phyloP scores from a whole-genome alignment of 495 filamentous ascomycete species.

The Polyplosphaeria fusca region DNA sequence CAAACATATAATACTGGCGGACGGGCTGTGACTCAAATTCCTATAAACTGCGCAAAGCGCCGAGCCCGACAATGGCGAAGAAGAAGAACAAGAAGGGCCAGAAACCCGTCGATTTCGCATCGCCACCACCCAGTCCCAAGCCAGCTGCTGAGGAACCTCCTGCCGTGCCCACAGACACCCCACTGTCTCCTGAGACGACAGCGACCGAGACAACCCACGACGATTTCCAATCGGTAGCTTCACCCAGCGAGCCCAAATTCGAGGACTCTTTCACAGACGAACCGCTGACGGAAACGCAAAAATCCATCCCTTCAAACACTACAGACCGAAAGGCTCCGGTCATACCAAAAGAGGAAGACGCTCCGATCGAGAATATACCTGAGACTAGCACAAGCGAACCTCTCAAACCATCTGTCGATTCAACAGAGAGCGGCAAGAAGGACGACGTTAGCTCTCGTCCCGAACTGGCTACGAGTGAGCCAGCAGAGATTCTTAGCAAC shows the following conservation, averaged over 20 bases:
- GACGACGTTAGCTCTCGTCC: background rate
- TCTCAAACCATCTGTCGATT: too few relatives aligned
- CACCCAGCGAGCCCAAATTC: background rate
- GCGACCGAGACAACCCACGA: slow-evolving; percentile 13
- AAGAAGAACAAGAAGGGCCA: slow-evolving; percentile 24
- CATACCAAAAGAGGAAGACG: too few relatives aligned
- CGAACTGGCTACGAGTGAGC: background rate
- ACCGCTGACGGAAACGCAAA: background rate
- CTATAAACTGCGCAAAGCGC: slow-evolving; percentile 22
- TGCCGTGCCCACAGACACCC: slow-evolving; percentile 3
- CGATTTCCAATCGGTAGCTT: slow-evolving; percentile 3
- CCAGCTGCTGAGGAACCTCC: slow-evolving; percentile 5
- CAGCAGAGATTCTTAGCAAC: too few relatives aligned
- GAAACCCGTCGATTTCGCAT: slow-evolving; percentile 18
- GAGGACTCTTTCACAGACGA: background rate
- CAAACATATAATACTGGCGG: slow-evolving; percentile 21
- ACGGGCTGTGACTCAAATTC: background rate
- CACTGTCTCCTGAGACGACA: slow-evolving; percentile 8
- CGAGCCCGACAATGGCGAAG: slow-evolving; percentile 15
- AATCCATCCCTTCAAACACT: too few relatives aligned
- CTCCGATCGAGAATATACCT: too few relatives aligned
- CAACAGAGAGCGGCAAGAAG: too few relatives aligned
- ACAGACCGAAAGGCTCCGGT: too few relatives aligned
- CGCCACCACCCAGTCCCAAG: slow-evolving; percentile 26
- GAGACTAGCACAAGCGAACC: too few relatives aligned